Base-by-base conservation (phyloP, 768 basidiomycete species). In the Rhodosporidiobolus sp. region DNA sequence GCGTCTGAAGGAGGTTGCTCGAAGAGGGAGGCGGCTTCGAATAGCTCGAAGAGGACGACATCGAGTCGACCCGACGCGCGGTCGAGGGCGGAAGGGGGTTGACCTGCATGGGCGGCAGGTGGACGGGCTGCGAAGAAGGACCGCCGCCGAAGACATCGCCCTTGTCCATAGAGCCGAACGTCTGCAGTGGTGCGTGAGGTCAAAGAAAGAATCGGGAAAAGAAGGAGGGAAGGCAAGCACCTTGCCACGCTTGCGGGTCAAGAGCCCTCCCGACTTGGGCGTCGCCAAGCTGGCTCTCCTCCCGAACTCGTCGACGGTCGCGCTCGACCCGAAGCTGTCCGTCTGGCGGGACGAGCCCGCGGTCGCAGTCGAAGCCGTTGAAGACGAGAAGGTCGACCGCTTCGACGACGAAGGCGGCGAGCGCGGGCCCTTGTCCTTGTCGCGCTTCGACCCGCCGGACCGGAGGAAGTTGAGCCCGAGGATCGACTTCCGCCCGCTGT, bases 211-310 rank as follows among this genome's bases (percentile, higher is more conserved):
- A 4, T 30, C n/a, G 53, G 65, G 17, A 67, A 69, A 32, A 63
- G 58, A 45, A 48, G 49, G 49, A 63, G 58, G 57, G 60, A 65
- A 45, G 16, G 12, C 19, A 46, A 28, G 78, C 78, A 94, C 93
- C 88, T 95, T 94, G 81, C 93, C 94, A 63, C 93, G 86, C 80
- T 90, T 93, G 79, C 93, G 85, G 48, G 90, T 90, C 85, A 94
- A 91, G 68, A 94, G 83, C 35, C 88, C 87, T 19, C 92, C 91
- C 76, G 94, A 84, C 77, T 85, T 87, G 69, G 86, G 81, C 60
- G 82, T 83, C 76, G 86, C 89, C 17, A 85, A 84, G 78, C 87
- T 88, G 63, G 67, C 50, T 0, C 73, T 32, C 24, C 75, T 55
- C 3, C 79, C 79, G 63, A 79, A 77, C 64, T 78, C 78, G 53